Evolutionary conservation across 1,284 basidiomycete species (phyloP).

Genomic region (Ustilago trichophora): DNA sequence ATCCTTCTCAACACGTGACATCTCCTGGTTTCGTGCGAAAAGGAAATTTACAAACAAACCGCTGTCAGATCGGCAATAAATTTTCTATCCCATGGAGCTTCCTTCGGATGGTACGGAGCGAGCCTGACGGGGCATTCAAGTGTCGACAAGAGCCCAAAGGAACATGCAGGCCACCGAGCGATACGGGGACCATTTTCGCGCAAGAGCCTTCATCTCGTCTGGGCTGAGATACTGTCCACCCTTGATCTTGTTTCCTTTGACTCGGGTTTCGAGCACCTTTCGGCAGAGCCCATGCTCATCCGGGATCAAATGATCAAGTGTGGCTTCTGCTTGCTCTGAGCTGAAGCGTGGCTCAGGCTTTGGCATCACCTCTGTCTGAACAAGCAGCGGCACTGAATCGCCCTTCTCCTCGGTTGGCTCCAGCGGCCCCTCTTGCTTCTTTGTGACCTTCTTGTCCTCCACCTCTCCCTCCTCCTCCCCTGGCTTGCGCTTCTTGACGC

Average conservation of each 20-base stretch:
- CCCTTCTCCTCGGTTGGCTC: conserved; percentile 32
- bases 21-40: conserved; percentile 10
- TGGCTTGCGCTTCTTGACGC: conserved; percentile 49
- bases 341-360: conserved; percentile 23
- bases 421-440: conserved; percentile 9
- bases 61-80: conserved; percentile 27
- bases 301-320: conserved; percentile 28
- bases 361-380: conserved; percentile 36
- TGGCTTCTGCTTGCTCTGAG: not conserved
- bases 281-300: conserved; percentile 33
- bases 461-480: conserved; percentile 31
- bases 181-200: conserved; percentile 57
- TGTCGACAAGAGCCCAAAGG: conserved; percentile 59
- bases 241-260: conserved; percentile 61
- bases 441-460: conserved; percentile 1
- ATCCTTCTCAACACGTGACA: conserved; percentile 21
- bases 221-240: conserved; percentile 60
- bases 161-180: conserved; percentile 59
- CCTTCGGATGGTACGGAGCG: no score
- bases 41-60: no score
- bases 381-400: conserved; percentile 19
- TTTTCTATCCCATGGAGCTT: no score
- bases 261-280: conserved; percentile 43
- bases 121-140: no score
- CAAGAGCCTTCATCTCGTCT: conserved; percentile 60